A percentile compares a stretch with the other conserved stretches of the same genome.
phyloP scores from a whole-genome alignment of 2,329 filamentous ascomycete genomes.

The Didymosphaeria variabile region DNA sequence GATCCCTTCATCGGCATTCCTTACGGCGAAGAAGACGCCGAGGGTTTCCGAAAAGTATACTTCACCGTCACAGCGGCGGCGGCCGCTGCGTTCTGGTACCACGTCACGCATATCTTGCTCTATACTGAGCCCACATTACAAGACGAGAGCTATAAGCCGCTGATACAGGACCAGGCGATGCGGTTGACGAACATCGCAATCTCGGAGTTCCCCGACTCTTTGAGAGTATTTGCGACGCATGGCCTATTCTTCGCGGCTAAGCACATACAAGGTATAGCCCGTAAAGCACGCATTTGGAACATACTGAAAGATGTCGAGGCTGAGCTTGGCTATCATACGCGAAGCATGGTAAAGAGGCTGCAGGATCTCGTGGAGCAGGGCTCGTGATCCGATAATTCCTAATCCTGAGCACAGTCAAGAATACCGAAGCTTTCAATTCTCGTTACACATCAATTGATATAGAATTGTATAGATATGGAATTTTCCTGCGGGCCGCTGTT shows the following conservation, averaged over 20 bases:
- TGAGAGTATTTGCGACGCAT: conserved; percentile 44
- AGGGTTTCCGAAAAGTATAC: conserved; percentile 43
- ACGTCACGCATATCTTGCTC: conserved; percentile 42
- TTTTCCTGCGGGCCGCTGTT: no score
- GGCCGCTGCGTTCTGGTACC: conserved; percentile 45
- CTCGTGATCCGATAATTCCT: neutral
- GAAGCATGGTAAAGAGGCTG: conserved; percentile 37
- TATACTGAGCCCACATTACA: conserved; percentile 43
- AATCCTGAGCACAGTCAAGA: neutral
- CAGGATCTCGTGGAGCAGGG: conserved; percentile 34
- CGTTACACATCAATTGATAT: neutral
- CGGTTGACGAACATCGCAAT: conserved; percentile 41
- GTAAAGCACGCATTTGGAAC: conserved; percentile 46
- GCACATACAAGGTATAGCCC: conserved; percentile 43
- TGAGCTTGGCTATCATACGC: conserved; percentile 43
- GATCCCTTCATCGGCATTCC: conserved; percentile 43
- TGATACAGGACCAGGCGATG: conserved; percentile 44
- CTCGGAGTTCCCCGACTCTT: conserved; percentile 43
- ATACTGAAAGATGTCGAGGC: conserved; percentile 42
- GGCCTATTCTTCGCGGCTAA: conserved; percentile 47
- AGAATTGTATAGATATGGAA: neutral
- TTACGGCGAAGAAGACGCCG: conserved; percentile 41
- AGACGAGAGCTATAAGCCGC: conserved; percentile 32
- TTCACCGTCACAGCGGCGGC: conserved; percentile 44
- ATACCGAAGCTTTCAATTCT: neutral